Evolutionary conservation across 1,139 yeast species (phyloP).

Genomic region (Suhomyces yuchorum): DNA sequence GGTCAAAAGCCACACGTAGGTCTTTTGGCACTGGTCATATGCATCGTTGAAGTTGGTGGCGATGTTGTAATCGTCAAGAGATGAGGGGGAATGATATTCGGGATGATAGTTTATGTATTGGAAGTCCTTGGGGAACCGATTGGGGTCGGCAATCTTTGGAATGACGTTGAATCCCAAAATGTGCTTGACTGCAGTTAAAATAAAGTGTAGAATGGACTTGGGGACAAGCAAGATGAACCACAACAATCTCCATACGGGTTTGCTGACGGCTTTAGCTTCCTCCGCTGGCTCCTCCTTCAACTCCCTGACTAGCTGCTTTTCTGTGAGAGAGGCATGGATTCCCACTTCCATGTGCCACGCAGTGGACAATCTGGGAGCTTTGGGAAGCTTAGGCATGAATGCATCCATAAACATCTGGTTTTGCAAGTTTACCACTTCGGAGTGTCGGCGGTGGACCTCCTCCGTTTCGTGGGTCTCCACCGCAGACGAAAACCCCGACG

Average conservation of each 20-base stretch:
- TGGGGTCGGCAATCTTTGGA: slow-evolving; percentile 14
- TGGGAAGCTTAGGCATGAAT: slow-evolving; percentile 43
- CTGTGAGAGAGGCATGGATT: slow-evolving; percentile 41
- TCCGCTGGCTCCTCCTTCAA: not conserved
- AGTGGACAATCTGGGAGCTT: slow-evolving; percentile 43
- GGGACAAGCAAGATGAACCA: slow-evolving; percentile 53
- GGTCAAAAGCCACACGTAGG: slow-evolving; percentile 49
- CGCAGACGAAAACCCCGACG: slow-evolving; percentile 9
- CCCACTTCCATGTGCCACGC: slow-evolving; percentile 50
- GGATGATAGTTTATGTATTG: slow-evolving; percentile 20
- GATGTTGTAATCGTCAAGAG: slow-evolving; percentile 7
- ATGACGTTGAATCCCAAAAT: slow-evolving; percentile 29
- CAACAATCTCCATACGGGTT: slow-evolving; percentile 23
- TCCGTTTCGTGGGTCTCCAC: slow-evolving; percentile 15
- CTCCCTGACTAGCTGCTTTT: slow-evolving; percentile 12
- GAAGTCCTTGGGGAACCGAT: slow-evolving; percentile 16
- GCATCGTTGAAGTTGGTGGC: slow-evolving; percentile 43
- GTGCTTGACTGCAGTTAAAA: slow-evolving; percentile 35
- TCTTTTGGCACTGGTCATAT: slow-evolving; percentile 42
- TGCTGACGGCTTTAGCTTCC: slow-evolving; percentile 4
- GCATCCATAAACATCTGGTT: slow-evolving; percentile 37
- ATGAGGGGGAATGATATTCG: not conserved
- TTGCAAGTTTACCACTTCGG: slow-evolving; percentile 31
- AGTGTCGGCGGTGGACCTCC: slow-evolving; percentile 8
- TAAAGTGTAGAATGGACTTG: slow-evolving; percentile 35